Conservation (phyloP, 169 alveolate genomes). For the Plasmodium sp. region DNA sequence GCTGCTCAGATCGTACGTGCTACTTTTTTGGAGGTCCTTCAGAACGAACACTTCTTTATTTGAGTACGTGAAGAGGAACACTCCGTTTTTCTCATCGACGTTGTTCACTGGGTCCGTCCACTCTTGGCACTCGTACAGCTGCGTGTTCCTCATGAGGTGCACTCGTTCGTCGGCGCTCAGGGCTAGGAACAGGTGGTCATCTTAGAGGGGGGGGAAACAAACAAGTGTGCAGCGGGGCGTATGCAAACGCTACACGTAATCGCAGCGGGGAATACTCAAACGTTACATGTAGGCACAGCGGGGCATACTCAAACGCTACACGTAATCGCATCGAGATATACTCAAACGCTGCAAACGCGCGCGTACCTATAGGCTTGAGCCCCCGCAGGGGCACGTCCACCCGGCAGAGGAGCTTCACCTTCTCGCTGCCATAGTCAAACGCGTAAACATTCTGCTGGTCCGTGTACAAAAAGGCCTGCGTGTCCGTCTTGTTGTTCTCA, state of each 20-base stretch:
- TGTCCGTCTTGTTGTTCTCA: constrained; percentile 57
- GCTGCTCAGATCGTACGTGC: constrained; percentile 2
- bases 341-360: not conserved
- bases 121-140: constrained; percentile 25
- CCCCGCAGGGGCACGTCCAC: not conserved
- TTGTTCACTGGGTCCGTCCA: constrained; percentile 1
- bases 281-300: not conserved
- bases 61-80: constrained; percentile 33
- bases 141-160: constrained; percentile 1
- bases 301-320: not conserved
- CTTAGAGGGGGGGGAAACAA: not conserved
- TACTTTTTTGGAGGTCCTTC: constrained; percentile 13
- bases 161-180: constrained; percentile 27
- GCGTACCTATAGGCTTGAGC: constrained; percentile 39
- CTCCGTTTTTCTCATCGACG: constrained; percentile 59
- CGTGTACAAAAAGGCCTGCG: constrained; percentile 37
- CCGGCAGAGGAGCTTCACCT: constrained; percentile 15
- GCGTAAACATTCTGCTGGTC: constrained; percentile 26
- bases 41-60: constrained; percentile 46
- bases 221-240: not conserved
- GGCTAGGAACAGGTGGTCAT: not conserved
- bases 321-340: not conserved
- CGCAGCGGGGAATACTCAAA: not conserved
- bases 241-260: not conserved
- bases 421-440: constrained; percentile 55